Conservation (phyloP, 768 basidiomycete genomes). For the Termitomyces sp. region DNA sequence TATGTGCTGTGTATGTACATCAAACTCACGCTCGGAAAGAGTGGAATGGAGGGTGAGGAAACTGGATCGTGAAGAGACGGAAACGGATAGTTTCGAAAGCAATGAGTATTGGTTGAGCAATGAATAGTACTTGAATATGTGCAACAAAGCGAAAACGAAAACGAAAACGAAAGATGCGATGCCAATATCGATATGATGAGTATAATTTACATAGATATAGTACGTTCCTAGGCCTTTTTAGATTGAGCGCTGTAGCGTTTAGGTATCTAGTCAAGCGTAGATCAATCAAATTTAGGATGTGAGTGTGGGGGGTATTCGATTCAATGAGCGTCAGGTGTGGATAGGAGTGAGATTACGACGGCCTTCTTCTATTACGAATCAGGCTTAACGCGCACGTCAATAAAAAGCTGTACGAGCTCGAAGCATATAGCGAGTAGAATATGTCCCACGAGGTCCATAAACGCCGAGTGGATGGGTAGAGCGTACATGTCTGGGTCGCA, state of each 20-base stretch:
- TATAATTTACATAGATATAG: neutral
- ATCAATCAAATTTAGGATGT: neutral
- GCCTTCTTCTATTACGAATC: neutral
- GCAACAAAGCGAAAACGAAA: neutral
- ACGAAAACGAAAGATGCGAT: neutral
- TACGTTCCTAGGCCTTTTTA: neutral
- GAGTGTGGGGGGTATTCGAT: neutral
- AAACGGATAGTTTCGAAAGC: neutral
- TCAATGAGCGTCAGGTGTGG: neutral
- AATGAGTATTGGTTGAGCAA: neutral
- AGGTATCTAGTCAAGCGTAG: neutral
- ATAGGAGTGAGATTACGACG: too few relatives aligned
- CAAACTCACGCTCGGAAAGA: neutral
- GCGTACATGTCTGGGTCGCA: slow-evolving; percentile 92
- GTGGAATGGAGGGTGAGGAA: too few relatives aligned
- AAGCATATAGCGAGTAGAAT: slow-evolving; percentile 74
- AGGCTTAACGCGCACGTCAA: neutral
- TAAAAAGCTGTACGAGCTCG: slow-evolving; percentile 48
- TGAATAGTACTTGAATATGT: neutral
- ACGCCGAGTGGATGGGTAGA: slow-evolving; percentile 84
- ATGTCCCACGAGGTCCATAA: slow-evolving; percentile 84
- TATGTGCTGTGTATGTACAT: too few relatives aligned
- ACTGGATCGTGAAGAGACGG: too few relatives aligned
- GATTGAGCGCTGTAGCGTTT: neutral
- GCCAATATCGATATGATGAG: neutral